phyloP scores from a whole-genome alignment of 2,329 filamentous ascomycete species.

The Biscogniauxia sp. region DNA sequence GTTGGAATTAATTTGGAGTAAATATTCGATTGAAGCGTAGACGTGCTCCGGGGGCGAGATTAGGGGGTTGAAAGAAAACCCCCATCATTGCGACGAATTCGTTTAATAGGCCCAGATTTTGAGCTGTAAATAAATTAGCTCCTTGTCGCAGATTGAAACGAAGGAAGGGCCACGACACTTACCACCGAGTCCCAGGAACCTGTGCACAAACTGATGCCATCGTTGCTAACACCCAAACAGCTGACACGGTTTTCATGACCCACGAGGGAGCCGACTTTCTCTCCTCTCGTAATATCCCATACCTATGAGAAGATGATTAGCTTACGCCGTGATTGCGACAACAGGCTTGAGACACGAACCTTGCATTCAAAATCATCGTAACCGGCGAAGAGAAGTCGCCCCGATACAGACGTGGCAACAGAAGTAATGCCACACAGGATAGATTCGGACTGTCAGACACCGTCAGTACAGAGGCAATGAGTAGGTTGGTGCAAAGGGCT shows the following conservation, averaged over 20 bases:
- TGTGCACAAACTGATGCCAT: conserved; percentile 98
- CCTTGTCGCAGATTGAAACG: conserved; percentile 36
- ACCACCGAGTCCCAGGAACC: conserved; percentile 99
- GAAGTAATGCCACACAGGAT: conserved; percentile 98
- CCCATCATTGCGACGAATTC: conserved; percentile 3
- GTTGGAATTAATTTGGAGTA: conserved; percentile 39
- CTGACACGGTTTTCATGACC: conserved; percentile 99
- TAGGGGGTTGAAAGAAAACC: neutral
- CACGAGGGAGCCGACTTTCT: conserved; percentile 94
- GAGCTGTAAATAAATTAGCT: conserved; percentile 54
- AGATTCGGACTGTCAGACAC: conserved; percentile 73
- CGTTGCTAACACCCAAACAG: conserved; percentile 97
- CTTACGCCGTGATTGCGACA: conserved; percentile 11
- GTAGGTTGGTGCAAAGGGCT: no score
- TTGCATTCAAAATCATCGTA: conserved; percentile 99
- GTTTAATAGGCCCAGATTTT: conserved; percentile 82
- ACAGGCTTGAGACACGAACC: conserved; percentile 52
- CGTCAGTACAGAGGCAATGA: conserved; percentile 17
- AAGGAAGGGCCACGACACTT: conserved; percentile 43
- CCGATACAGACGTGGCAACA: conserved; percentile 95
- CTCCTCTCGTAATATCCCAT: conserved; percentile 94
- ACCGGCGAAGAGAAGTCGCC: conserved; percentile 89
- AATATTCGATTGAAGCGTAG: conserved; percentile 19
- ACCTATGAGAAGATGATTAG: conserved; percentile 57
- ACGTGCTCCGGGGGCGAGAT: conserved; percentile 3